A percentile compares a stretch with the other conserved stretches of the same genome.
These are phyloP conservation scores for Pelargonium citronellum DNA, from an alignment of 441 rosid genomes.

Conservation along the genomic window DNA sequence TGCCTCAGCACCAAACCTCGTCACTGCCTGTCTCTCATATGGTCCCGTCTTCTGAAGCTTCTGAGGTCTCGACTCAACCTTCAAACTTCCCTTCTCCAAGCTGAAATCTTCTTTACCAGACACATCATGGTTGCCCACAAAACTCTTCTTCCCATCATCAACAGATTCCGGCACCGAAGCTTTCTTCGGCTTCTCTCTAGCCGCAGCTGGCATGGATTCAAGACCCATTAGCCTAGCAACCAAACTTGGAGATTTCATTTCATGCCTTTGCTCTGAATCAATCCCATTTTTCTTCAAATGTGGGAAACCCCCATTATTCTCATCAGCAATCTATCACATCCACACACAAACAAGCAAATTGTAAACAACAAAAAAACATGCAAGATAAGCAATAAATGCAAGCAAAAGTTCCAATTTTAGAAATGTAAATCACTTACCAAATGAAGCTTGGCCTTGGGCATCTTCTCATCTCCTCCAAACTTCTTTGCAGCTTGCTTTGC, in stretches of 20 bases:
- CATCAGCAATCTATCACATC: conserved; percentile 59
- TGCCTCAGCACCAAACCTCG: conserved; percentile 73
- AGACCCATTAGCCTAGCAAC: conserved; percentile 98
- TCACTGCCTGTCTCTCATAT: conserved; percentile 46
- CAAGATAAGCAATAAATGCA: neutral
- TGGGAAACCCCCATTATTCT: conserved; percentile 62
- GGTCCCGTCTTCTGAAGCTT: conserved; percentile 70
- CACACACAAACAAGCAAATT: conserved; percentile 8
- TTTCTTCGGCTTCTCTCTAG: conserved; percentile 49
- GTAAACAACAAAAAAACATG: conserved; percentile 4
- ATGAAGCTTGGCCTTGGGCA: conserved; percentile 61
- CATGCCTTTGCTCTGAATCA: conserved; percentile 39
- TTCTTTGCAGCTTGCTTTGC: conserved; percentile 51
- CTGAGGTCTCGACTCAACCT: conserved; percentile 60
- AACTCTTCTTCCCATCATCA: conserved; percentile 26
- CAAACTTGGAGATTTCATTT: conserved; percentile 61
- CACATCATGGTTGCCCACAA: conserved; percentile 15
- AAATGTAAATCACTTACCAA: conserved; percentile 33
- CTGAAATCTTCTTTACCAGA: no score
- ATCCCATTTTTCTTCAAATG: conserved; percentile 37
- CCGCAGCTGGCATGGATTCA: conserved; percentile 69
- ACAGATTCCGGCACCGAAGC: conserved; percentile 23
- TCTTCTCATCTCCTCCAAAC: conserved; percentile 73
- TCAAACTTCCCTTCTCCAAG: conserved; percentile 24
- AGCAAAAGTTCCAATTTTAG: neutral